These are phyloP conservation scores for Phytophthora pini DNA, from an alignment of 352 stramenopile genomes.

Conservation along the genomic window DNA sequence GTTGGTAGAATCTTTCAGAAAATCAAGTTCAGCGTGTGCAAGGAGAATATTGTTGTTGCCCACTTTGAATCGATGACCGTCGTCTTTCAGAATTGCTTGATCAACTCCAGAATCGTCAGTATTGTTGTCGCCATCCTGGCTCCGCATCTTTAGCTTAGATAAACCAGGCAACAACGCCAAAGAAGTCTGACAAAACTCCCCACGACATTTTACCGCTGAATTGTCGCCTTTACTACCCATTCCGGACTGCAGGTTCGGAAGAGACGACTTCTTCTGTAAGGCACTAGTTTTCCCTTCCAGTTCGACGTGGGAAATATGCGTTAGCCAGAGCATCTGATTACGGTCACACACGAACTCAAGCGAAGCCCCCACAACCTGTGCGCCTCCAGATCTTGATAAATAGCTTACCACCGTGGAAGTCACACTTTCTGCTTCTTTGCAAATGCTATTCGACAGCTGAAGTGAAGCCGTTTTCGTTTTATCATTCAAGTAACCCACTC, in stretches of 20 bases:
- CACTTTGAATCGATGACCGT: slow-evolving; percentile 68
- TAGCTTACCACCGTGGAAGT: slow-evolving; percentile 35
- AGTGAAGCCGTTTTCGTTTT: background rate
- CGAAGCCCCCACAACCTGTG: slow-evolving; percentile 21
- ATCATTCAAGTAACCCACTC: slow-evolving; percentile 22
- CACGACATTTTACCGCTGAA: slow-evolving; percentile 51
- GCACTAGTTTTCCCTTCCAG: background rate
- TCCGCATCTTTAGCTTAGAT: slow-evolving; percentile 11
- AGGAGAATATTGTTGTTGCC: slow-evolving; percentile 80
- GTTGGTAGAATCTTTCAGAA: slow-evolving; percentile 34
- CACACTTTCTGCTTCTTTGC: slow-evolving; percentile 39
- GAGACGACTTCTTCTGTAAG: slow-evolving; percentile 39
- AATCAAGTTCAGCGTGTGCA: slow-evolving; percentile 62
- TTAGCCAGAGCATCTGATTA: slow-evolving; percentile 49
- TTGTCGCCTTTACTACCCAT: slow-evolving; percentile 4
- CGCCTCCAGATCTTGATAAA: slow-evolving; percentile 19
- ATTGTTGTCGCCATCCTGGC: slow-evolving; percentile 19
- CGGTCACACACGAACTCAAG: slow-evolving; percentile 51
- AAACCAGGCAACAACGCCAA: slow-evolving; percentile 50
- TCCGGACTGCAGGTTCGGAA: slow-evolving; percentile 49
- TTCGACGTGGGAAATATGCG: slow-evolving; percentile 35
- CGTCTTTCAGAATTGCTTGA: slow-evolving; percentile 41
- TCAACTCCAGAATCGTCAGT: slow-evolving; percentile 11
- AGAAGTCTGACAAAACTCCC: slow-evolving; percentile 65
- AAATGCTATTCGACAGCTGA: slow-evolving; percentile 14